Base-by-base conservation (phyloP, 2,329 filamentous ascomycete species). In the Mycosphaerelloides madeirae region DNA sequence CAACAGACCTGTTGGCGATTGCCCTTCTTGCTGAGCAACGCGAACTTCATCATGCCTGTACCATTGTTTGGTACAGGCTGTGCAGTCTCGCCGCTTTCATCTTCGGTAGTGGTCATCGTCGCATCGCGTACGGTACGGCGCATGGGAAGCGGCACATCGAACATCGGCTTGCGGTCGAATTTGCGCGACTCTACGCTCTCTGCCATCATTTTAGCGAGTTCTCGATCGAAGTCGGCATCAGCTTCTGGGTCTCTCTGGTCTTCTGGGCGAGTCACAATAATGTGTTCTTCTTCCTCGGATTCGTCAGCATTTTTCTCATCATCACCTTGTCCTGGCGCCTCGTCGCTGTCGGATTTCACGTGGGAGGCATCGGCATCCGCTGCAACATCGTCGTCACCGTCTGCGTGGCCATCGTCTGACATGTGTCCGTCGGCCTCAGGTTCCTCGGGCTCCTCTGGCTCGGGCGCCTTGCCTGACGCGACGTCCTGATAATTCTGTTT, bases 151-250 rank as follows among this genome's bases (percentile, higher is more conserved):
- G 94, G 89, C n/a, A 97, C 87, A 64, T 98, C 94, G 61, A 98
- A 96, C 40, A 93, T 78, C 20, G 87, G 82, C 68, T 95, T 96
- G 50, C 93, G 86, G 62, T 98, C 93, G 56, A 95, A 95, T 60
- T 95, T 96, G 57, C 93, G 82, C 3, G 91, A 94, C 56, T 98
- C 93, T 59, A 95, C 73, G 69, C 91, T 96, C 67, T 98, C 93
- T 39, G 90, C 80, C 91, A 98, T 97, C 80, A 98, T 86, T 68
- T 95, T 96, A 29, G 93, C 90, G 65, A 95, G 93, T 68, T 97
- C 93, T 58, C 91, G 87, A 63, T 98, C 94, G 64, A 98, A 98
- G 32, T 98, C 93, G 6, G 91, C 93, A 61, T 98, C 93, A 31
- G 85, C 88, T 68, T 96, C 90, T 0, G 91, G 90, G 55, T 98